Conservation (phyloP, 2,329 filamentous ascomycete genomes). For the Grosmannia huntii region DNA sequence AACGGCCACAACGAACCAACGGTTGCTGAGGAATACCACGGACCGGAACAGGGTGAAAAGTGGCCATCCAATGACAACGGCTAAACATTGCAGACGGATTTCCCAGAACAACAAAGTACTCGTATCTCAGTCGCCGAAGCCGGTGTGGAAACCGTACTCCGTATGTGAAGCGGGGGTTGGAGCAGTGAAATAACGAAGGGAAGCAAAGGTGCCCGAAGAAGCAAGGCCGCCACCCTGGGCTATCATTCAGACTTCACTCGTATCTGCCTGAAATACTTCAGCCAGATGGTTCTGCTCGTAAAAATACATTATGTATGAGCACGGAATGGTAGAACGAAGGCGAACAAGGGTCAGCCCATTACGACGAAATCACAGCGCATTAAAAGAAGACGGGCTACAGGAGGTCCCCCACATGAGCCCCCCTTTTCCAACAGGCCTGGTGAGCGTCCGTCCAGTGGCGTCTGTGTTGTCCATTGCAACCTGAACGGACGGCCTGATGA, state of each 20-base stretch:
- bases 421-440: neutral
- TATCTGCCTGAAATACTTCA: neutral
- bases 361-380: neutral
- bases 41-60: neutral
- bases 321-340: neutral
- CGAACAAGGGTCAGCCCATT: neutral
- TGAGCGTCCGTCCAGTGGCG: neutral
- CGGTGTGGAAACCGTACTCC: neutral
- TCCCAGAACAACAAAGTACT: too few relatives aligned
- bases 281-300: too few relatives aligned
- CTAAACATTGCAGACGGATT: neutral
- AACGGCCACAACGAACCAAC: neutral
- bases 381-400: neutral
- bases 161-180: neutral
- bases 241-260: neutral
- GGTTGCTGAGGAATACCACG: neutral
- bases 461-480: neutral
- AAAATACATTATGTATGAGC: too few relatives aligned
- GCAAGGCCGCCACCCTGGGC: neutral
- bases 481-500: neutral
- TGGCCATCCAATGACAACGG: neutral
- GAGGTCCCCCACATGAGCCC: neutral
- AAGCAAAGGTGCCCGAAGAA: neutral
- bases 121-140: neutral
- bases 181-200: neutral